Evolutionary conservation across 2,329 filamentous ascomycete genomes (phyloP).

Genomic region (Byssochlamys sp.): DNA sequence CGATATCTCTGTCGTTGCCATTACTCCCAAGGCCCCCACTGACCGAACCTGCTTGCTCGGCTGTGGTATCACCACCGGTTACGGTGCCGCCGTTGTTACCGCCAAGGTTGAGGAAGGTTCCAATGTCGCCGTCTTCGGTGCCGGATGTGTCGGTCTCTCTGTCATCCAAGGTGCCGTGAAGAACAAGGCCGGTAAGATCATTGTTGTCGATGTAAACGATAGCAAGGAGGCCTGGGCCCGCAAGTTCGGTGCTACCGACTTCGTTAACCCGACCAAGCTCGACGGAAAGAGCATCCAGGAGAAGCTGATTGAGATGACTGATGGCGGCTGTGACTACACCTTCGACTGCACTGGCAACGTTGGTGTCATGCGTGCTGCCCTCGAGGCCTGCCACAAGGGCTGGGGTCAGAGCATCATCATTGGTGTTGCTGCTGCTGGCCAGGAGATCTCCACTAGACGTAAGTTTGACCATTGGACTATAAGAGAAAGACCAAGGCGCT

Average conservation of each 20-base stretch:
- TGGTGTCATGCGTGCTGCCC: conserved; percentile 83
- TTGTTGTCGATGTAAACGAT: conserved; percentile 71
- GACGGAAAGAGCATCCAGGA: conserved; percentile 71
- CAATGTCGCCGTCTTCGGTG: conserved; percentile 86
- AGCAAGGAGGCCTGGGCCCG: conserved; percentile 80
- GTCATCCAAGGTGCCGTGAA: conserved; percentile 89
- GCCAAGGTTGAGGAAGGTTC: conserved; percentile 83
- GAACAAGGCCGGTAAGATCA: conserved; percentile 59
- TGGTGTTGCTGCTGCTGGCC: conserved; percentile 87
- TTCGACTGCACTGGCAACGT: conserved; percentile 99
- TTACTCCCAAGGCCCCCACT: conserved; percentile 83
- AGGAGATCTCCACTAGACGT: conserved; percentile 91
- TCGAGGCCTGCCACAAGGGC: conserved; percentile 98
- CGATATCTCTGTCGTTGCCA: conserved; percentile 93
- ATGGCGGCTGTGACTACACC: conserved; percentile 95
- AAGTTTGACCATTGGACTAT: conserved; percentile 36
- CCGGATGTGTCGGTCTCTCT: conserved; percentile 87
- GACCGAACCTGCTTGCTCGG: conserved; percentile 92
- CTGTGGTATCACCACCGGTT: conserved; percentile 96
- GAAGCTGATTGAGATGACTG: conserved; percentile 91
- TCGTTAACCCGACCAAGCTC: conserved; percentile 83
- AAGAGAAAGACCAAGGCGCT: neutral
- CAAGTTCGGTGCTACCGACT: conserved; percentile 94
- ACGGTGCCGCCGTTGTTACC: conserved; percentile 88
- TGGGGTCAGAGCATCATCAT: conserved; percentile 98